phyloP scores from a whole-genome alignment of 225 moss, liverwort and hornwort genomes.

The Anthoceros angustus region DNA sequence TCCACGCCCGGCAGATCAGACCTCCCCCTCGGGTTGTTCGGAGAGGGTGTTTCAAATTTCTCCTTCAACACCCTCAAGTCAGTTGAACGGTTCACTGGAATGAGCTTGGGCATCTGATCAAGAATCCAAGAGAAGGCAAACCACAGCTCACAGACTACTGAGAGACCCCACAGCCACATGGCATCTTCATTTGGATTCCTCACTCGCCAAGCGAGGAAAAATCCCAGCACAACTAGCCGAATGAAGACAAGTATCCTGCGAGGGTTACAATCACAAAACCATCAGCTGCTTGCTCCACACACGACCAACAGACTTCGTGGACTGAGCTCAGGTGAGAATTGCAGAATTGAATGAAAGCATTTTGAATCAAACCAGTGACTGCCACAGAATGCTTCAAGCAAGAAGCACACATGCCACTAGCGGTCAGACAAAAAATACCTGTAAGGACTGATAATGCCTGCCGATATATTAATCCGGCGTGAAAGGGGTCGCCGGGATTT shows the following conservation, averaged over 20 bases:
- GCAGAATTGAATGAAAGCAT: not conserved
- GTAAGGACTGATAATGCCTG: conserved; percentile 52
- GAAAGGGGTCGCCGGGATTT: conserved; percentile 60
- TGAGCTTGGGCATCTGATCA: conserved; percentile 75
- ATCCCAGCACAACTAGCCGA: conserved; percentile 54
- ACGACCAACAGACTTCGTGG: too few species aligned
- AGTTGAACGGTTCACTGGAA: conserved; percentile 63
- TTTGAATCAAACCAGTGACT: not conserved
- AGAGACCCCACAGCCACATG: conserved; percentile 94
- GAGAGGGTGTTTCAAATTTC: conserved; percentile 52
- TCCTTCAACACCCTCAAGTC: conserved; percentile 66
- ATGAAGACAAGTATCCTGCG: conserved; percentile 52
- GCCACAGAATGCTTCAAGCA: not conserved
- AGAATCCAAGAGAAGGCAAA: conserved; percentile 92
- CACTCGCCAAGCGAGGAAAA: conserved; percentile 58
- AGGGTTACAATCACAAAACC: not conserved
- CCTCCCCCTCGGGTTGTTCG: conserved; percentile 54
- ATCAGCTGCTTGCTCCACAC: too few species aligned
- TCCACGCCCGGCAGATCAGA: conserved; percentile 84
- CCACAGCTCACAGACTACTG: conserved; percentile 79
- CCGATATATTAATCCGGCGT: conserved; percentile 40
- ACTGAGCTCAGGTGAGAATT: too few species aligned
- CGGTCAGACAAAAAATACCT: conserved; percentile 14
- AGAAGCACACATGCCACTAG: not conserved
- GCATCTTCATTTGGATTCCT: conserved; percentile 55